A percentile compares a stretch with the other conserved stretches of the same genome.
Conservation (phyloP, 805 yeast species). For the Ogataea wickerhamii region DNA sequence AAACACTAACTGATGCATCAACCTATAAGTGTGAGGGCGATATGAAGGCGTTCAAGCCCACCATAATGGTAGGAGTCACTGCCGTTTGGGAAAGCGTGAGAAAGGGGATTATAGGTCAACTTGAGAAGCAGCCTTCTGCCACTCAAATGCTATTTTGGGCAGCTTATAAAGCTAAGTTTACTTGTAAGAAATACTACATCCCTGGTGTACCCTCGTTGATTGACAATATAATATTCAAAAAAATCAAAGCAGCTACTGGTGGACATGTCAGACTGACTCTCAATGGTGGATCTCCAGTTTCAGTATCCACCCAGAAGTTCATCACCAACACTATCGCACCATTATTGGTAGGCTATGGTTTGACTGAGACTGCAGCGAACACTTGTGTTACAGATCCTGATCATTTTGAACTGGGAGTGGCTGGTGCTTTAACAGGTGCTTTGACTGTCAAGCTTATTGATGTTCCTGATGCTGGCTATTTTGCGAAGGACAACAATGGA, state of each 20-base stretch:
- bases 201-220: slow-evolving; percentile 74
- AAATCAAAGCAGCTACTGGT: slow-evolving; percentile 91
- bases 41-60: slow-evolving; percentile 80
- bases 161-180: slow-evolving; percentile 71
- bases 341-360: slow-evolving; percentile 91
- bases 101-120: slow-evolving; percentile 83
- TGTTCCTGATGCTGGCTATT: slow-evolving; percentile 87
- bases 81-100: slow-evolving; percentile 97
- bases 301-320: slow-evolving; percentile 77
- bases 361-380: slow-evolving; percentile 95
- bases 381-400: slow-evolving; percentile 64
- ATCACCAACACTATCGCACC: slow-evolving; percentile 74
- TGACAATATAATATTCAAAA: slow-evolving; percentile 76
- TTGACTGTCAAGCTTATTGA: slow-evolving; percentile 86
- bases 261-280: slow-evolving; percentile 70
- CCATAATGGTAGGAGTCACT: slow-evolving; percentile 97
- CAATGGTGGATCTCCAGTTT: slow-evolving; percentile 93
- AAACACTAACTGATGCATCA: slow-evolving; percentile 81
- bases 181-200: slow-evolving; percentile 58
- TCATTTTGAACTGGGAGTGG: slow-evolving; percentile 67
- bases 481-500: slow-evolving; percentile 88
- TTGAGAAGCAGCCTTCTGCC: slow-evolving; percentile 58
- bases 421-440: slow-evolving; percentile 81
- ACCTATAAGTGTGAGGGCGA: slow-evolving; percentile 86
- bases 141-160: slow-evolving; percentile 86